A percentile compares a stretch with the other conserved stretches of the same genome.
These are phyloP conservation scores for Myriosclerotinia curreyana DNA, from an alignment of 2,329 filamentous ascomycete genomes.

Conservation along the genomic window DNA sequence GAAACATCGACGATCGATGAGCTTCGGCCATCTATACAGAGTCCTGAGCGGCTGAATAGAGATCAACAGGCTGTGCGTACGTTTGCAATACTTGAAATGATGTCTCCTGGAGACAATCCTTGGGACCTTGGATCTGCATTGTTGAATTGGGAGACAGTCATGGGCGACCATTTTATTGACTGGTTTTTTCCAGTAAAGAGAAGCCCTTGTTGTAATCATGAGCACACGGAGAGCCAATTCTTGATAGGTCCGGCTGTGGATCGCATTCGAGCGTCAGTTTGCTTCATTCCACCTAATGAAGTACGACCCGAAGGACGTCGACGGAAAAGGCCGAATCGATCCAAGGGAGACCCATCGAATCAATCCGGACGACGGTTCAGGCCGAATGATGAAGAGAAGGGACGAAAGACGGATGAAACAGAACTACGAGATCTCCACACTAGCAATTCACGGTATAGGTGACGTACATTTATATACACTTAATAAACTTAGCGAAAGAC, in stretches of 20 bases:
- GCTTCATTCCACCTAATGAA: constrained; percentile 23
- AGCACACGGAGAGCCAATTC: constrained; percentile 64
- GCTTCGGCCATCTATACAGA: neutral
- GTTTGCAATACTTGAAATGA: constrained; percentile 72
- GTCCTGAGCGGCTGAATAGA: constrained; percentile 17
- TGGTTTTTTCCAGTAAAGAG: constrained; percentile 77
- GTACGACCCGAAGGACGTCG: neutral
- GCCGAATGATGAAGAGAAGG: constrained; percentile 12
- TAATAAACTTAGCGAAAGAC: neutral
- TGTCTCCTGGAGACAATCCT: constrained; percentile 73
- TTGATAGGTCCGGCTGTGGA: constrained; percentile 61
- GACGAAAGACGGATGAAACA: constrained; percentile 19
- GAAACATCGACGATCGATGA: neutral
- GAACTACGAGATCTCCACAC: constrained; percentile 19
- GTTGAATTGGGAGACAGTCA: constrained; percentile 73
- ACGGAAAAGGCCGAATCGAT: neutral
- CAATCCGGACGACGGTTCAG: neutral
- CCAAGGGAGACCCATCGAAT: neutral
- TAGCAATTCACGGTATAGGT: neutral
- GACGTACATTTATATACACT: neutral
- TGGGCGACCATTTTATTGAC: constrained; percentile 68
- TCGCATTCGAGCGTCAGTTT: constrained; percentile 45
- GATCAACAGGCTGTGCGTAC: constrained; percentile 51
- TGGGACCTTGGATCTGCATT: constrained; percentile 70
- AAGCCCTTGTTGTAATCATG: constrained; percentile 72